Conservation (phyloP, 1,284 basidiomycete species). For the Sanghuangporus weigelae region DNA sequence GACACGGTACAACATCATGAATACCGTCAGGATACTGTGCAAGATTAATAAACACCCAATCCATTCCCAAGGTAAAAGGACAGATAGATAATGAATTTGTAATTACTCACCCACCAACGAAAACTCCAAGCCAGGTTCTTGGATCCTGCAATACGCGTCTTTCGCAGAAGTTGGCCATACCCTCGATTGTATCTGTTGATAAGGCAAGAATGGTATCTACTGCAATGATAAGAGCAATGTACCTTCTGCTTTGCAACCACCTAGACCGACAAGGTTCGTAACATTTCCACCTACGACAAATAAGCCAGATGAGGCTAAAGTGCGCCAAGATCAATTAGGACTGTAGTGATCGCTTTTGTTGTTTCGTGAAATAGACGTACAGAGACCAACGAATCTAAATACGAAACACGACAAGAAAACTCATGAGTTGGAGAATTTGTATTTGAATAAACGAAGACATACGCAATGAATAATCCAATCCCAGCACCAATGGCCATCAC, state of each 20-base stretch:
- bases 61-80: not conserved
- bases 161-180: slow-evolving; percentile 57
- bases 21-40: slow-evolving; percentile 60
- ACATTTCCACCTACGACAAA: slow-evolving; percentile 74
- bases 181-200: slow-evolving; percentile 30
- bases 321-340: not conserved
- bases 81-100: not conserved
- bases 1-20: slow-evolving; percentile 83
- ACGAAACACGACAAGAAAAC: not conserved
- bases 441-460: slow-evolving; percentile 18
- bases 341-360: too few species aligned
- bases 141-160: slow-evolving; percentile 66
- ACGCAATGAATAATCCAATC: slow-evolving; percentile 82
- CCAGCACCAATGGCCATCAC: slow-evolving; percentile 82
- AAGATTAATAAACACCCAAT: not conserved
- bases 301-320: slow-evolving; percentile 57
- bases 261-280: slow-evolving; percentile 71
- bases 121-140: slow-evolving; percentile 86
- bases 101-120: slow-evolving; percentile 69
- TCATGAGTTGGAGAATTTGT: not conserved
- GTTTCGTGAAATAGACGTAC: slow-evolving; percentile 30
- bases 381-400: slow-evolving; percentile 53
- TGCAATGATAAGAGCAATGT: slow-evolving; percentile 16
- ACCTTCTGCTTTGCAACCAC: slow-evolving; percentile 64
- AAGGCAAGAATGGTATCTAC: too few species aligned